A percentile compares a stretch with the other conserved stretches of the same genome.
Evolutionary conservation across 768 basidiomycete species (phyloP).

Genomic region (Psilocybe tampanensis): DNA sequence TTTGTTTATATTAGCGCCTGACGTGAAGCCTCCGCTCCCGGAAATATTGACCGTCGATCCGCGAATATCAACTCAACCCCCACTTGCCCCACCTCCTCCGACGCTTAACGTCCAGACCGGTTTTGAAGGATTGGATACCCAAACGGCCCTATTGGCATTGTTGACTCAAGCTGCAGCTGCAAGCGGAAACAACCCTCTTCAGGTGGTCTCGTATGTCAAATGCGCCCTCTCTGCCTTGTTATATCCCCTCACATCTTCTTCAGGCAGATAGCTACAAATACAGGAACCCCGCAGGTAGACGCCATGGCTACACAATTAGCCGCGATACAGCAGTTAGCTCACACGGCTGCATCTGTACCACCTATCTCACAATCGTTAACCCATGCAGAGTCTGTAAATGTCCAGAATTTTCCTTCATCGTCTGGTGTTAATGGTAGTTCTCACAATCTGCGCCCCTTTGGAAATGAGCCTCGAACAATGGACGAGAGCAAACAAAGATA

Average conservation of each 20-base stretch:
- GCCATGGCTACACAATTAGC: constrained; percentile 57
- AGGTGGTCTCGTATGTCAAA: constrained; percentile 37
- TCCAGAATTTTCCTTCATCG: constrained; percentile 31
- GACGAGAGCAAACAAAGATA: constrained; percentile 42
- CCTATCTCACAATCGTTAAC: constrained; percentile 34
- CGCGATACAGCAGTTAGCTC: constrained; percentile 76
- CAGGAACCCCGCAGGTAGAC: constrained; percentile 42
- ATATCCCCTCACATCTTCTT: constrained; percentile 3
- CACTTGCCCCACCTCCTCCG: constrained; percentile 21
- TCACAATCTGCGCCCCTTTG: constrained; percentile 38
- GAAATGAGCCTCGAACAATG: constrained; percentile 45
- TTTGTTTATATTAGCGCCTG: constrained; percentile 62
- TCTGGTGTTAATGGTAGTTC: constrained; percentile 37
- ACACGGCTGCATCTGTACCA: constrained; percentile 48
- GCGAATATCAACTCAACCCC: constrained; percentile 25
- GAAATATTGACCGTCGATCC: constrained; percentile 29
- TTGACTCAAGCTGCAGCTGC: constrained; percentile 63
- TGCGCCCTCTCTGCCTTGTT: neutral
- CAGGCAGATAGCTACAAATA: constrained; percentile 71
- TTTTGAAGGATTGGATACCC: constrained; percentile 45
- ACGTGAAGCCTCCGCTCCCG: constrained; percentile 23
- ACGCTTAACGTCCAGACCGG: constrained; percentile 19
- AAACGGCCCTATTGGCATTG: constrained; percentile 69
- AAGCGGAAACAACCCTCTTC: constrained; percentile 27
- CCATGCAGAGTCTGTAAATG: constrained; percentile 30